These are phyloP conservation scores for Colletotrichum melonis DNA, from an alignment of 2,329 filamentous ascomycete genomes.

Conservation along the genomic window DNA sequence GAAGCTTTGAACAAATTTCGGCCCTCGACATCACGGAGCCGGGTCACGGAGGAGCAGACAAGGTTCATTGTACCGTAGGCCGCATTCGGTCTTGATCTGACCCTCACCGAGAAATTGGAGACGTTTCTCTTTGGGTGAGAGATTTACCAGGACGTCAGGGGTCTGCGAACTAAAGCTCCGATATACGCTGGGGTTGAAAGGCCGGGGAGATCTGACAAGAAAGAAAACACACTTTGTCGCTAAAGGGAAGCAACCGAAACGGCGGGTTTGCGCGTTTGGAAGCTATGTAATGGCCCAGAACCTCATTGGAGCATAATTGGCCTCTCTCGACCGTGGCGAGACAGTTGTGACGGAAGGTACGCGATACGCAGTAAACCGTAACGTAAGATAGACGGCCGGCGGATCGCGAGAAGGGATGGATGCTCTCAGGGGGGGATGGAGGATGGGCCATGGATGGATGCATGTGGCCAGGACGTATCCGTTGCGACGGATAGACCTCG, in stretches of 20 bases:
- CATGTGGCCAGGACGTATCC: conserved; percentile 10
- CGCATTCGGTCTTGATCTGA: background rate
- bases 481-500: conserved; percentile 3
- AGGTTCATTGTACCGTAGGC: background rate
- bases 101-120: conserved; percentile 22
- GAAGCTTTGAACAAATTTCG: background rate
- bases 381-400: conserved; percentile 5
- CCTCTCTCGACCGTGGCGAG: conserved; percentile 15
- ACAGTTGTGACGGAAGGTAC: conserved; percentile 22
- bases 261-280: conserved; percentile 6
- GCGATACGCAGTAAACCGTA: conserved; percentile 22
- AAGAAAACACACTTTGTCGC: background rate
- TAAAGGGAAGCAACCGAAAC: conserved; percentile 9
- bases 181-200: background rate
- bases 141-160: background rate
- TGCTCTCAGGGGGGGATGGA: background rate
- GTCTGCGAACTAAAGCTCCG: background rate
- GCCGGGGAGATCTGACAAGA: background rate
- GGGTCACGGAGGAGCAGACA: background rate
- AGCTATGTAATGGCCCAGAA: conserved; percentile 1
- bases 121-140: conserved; percentile 5
- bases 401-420: background rate
- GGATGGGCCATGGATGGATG: background rate
- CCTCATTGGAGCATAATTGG: conserved; percentile 25
- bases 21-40: conserved; percentile 9